These are phyloP conservation scores for Starmerella kuoi DNA, from an alignment of 805 yeast species.

Conservation along the genomic window DNA sequence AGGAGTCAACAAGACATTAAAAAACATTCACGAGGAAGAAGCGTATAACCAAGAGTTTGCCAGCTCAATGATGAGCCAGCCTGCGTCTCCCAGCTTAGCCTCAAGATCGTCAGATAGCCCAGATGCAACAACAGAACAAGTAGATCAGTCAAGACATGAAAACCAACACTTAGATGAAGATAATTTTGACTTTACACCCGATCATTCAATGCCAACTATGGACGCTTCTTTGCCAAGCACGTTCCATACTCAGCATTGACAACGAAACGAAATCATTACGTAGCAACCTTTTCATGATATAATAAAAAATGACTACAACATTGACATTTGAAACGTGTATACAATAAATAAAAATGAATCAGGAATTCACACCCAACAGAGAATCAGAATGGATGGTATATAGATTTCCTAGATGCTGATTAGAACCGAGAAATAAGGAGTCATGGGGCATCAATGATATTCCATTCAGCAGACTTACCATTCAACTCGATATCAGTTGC, in stretches of 20 bases:
- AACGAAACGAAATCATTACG: no score
- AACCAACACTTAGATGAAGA: conserved; percentile 1
- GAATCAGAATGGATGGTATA: not conserved
- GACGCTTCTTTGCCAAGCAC: conserved; percentile 16
- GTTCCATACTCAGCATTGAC: conserved; percentile 11
- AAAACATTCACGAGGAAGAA: conserved; percentile 20
- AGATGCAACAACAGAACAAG: not conserved
- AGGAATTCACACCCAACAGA: no score
- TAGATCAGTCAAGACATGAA: not conserved
- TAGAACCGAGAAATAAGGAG: not conserved
- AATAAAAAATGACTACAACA: no score
- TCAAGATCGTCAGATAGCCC: not conserved
- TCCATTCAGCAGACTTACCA: conserved; percentile 30
- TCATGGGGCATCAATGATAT: conserved; percentile 25
- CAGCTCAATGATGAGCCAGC: not conserved
- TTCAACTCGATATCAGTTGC: conserved; percentile 25
- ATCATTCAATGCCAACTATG: conserved; percentile 13
- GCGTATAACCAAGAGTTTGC: not conserved
- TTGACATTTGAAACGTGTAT: no score
- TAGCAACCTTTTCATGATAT: no score
- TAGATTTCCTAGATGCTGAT: not conserved
- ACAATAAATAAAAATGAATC: no score
- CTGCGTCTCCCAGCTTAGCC: not conserved
- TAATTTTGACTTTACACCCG: conserved; percentile 4
- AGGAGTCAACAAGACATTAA: conserved; percentile 46